phyloP scores from a whole-genome alignment of 2,329 filamentous ascomycete genomes.

The Alternaria incomplexa region DNA sequence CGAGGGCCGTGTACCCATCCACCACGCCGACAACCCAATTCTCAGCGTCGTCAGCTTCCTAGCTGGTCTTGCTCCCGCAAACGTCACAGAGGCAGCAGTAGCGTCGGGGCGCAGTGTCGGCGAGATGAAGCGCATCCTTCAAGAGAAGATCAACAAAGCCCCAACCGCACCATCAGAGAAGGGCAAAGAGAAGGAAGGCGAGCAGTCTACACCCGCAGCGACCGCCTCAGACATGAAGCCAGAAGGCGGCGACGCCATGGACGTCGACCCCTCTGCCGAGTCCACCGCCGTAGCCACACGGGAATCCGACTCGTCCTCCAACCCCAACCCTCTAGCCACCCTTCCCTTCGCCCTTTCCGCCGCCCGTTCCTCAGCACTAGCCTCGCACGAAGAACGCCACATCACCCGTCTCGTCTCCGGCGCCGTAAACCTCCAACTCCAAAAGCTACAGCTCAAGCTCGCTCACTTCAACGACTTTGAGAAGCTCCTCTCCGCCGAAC shows the following conservation, averaged over 20 bases:
- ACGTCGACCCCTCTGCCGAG: constrained; percentile 59
- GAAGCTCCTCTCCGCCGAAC: constrained; percentile 86
- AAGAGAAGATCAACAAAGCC: constrained; percentile 75
- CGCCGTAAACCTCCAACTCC: constrained; percentile 89
- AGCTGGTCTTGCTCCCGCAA: constrained; percentile 87
- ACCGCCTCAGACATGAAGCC: constrained; percentile 57
- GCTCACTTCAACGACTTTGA: constrained; percentile 98
- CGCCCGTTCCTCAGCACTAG: constrained; percentile 83
- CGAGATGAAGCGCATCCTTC: constrained; percentile 80
- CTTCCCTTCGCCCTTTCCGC: constrained; percentile 87
- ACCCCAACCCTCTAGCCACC: constrained; percentile 63
- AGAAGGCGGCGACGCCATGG: constrained; percentile 65
- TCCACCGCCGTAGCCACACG: constrained; percentile 49
- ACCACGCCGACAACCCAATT: constrained; percentile 91
- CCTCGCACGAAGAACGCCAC: constrained; percentile 95
- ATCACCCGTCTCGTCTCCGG: constrained; percentile 93
- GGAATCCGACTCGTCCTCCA: constrained; percentile 16
- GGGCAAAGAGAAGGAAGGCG: constrained; percentile 67
- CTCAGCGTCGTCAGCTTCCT: constrained; percentile 96
- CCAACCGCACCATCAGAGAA: constrained; percentile 52
- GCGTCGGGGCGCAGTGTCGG: constrained; percentile 88
- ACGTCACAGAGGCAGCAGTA: constrained; percentile 75
- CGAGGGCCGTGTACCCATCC: constrained; percentile 84
- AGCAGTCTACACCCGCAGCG: constrained; percentile 54
- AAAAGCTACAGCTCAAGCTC: constrained; percentile 95